Evolutionary conservation across 129 eudicot species (phyloP).

Genomic region (Smallanthus sonchifolius): DNA sequence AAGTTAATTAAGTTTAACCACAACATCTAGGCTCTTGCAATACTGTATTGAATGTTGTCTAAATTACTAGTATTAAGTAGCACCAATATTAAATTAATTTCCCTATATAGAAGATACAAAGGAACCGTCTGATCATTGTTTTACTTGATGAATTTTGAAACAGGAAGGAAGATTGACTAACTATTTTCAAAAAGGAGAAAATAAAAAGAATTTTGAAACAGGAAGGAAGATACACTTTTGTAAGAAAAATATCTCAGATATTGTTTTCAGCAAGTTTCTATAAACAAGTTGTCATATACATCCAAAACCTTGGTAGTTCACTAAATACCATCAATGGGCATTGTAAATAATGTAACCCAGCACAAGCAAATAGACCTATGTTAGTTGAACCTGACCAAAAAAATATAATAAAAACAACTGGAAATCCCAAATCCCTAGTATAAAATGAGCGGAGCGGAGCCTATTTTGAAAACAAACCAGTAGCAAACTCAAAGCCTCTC

Average conservation of each 20-base stretch:
- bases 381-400: background rate
- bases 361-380: background rate
- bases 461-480: background rate
- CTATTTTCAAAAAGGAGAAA: background rate
- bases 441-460: background rate
- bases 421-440: background rate
- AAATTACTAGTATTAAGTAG: too few relatives aligned
- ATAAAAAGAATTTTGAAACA: too few relatives aligned
- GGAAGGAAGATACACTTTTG: background rate
- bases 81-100: too few relatives aligned
- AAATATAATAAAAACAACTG: background rate
- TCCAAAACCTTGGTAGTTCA: conserved; percentile 18
- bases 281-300: background rate
- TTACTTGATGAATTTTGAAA: background rate
- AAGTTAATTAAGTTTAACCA: too few relatives aligned
- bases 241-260: background rate
- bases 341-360: background rate
- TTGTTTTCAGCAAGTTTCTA: background rate
- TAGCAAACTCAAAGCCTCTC: background rate
- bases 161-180: background rate
- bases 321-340: background rate
- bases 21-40: too few relatives aligned
- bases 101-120: too few relatives aligned
- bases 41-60: too few relatives aligned
- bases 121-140: too few relatives aligned